These are phyloP conservation scores for Suillus ampliporus DNA, from an alignment of 768 basidiomycete species.

Conservation along the genomic window DNA sequence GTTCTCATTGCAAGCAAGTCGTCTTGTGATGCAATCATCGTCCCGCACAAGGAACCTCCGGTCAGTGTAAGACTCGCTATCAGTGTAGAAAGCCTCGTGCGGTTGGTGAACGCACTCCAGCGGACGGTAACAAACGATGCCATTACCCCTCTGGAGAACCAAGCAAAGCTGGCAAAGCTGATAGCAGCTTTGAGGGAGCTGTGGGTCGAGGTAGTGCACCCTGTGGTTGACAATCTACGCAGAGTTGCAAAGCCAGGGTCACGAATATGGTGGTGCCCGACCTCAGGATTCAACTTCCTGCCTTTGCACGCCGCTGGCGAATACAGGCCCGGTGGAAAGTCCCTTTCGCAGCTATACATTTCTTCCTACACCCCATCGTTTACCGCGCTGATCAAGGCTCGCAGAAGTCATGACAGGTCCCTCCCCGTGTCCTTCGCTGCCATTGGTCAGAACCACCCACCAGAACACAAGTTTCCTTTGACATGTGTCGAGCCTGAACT, in stretches of 20 bases:
- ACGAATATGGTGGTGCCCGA: slow-evolving; percentile 14
- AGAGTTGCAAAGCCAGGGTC: no score
- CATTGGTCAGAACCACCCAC: slow-evolving; percentile 10
- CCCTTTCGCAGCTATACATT: slow-evolving; percentile 8
- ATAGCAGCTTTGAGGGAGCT: neutral
- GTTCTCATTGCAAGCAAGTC: slow-evolving; percentile 5
- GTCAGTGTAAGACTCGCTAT: neutral
- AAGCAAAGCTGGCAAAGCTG: no score
- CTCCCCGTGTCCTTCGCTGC: slow-evolving; percentile 6
- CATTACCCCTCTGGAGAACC: no score
- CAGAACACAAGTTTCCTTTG: neutral
- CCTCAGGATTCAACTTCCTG: slow-evolving; percentile 9
- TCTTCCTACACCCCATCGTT: slow-evolving; percentile 18
- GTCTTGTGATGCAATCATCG: slow-evolving; percentile 17
- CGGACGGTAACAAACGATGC: no score
- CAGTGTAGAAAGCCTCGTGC: neutral
- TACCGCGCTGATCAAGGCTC: slow-evolving; percentile 16
- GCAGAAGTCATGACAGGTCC: neutral
- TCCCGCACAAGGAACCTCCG: neutral
- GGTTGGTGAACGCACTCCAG: neutral
- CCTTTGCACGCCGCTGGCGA: slow-evolving; percentile 18
- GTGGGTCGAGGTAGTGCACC: slow-evolving; percentile 4
- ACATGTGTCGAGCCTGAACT: neutral
- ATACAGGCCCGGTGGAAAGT: neutral
- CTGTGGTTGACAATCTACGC: slow-evolving; percentile 4